Conservation (phyloP, 345 rosid genomes). For the Jatropha curcas region DNA sequence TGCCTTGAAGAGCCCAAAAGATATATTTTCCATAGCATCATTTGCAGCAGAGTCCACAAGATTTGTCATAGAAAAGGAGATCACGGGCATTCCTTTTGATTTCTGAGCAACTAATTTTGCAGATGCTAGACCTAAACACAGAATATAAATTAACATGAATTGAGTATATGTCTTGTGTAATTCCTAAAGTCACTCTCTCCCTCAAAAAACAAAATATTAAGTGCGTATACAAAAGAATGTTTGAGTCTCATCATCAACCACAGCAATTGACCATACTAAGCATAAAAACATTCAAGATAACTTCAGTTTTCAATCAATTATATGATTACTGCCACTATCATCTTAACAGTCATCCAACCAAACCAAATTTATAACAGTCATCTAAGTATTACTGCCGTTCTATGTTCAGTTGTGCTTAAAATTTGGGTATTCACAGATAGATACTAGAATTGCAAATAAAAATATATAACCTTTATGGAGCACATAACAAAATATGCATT, state of each 20-base stretch:
- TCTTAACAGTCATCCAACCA: neutral
- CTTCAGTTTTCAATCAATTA: no score
- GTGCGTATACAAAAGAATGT: neutral
- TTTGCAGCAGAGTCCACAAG: conserved; percentile 53
- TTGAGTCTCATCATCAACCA: neutral
- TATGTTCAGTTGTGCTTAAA: no score
- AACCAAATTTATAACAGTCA: neutral
- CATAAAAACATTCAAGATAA: no score
- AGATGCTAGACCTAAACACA: conserved; percentile 43
- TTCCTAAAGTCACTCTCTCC: neutral
- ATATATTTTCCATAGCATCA: conserved; percentile 61
- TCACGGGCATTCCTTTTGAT: conserved; percentile 87
- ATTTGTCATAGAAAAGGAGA: conserved; percentile 54
- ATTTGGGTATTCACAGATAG: neutral
- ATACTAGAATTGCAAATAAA: neutral
- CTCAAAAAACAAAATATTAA: neutral
- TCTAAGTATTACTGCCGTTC: no score
- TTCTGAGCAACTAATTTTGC: conserved; percentile 81
- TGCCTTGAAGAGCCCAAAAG: conserved; percentile 59
- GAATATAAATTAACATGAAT: neutral
- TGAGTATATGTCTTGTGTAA: neutral
- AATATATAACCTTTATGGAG: neutral
- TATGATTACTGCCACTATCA: no score
- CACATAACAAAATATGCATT: neutral
- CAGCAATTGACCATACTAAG: neutral